Percentiles rank a stretch among this genome's conserved stretches.
Conservation (phyloP, 139 green algal species). For the Diplosphaera chodatii region DNA sequence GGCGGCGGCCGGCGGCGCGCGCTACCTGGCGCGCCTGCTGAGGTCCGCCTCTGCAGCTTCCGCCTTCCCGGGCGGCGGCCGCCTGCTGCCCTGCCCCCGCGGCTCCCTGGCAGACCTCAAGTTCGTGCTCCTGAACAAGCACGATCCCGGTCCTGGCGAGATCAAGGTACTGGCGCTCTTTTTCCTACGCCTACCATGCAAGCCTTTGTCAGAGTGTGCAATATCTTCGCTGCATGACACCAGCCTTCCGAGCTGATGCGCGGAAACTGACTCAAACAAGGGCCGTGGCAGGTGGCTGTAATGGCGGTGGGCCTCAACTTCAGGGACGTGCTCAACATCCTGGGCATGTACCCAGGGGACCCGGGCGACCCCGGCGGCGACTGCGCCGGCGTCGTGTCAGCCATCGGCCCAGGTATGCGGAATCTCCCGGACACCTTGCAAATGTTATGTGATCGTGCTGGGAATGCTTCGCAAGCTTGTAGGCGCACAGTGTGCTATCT, state of each 20-base stretch:
- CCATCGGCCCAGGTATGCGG: constrained; percentile 16
- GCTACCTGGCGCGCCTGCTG: constrained; percentile 9
- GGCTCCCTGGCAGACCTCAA: constrained; percentile 32
- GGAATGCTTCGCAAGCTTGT: no score
- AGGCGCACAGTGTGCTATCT: no score
- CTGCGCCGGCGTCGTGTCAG: constrained; percentile 68
- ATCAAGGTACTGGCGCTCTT: no score
- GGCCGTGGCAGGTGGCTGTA: constrained; percentile 37
- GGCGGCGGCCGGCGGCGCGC: background rate
- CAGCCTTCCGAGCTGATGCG: no score
- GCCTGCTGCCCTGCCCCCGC: constrained; percentile 32
- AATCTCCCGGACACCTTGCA: no score
- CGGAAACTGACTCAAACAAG: no score
- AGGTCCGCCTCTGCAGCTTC: background rate
- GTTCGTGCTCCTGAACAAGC: constrained; percentile 11
- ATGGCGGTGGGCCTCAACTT: constrained; percentile 83
- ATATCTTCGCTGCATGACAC: no score
- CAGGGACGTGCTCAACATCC: constrained; percentile 66
- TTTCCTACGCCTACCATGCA: no score
- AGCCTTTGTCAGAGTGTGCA: no score
- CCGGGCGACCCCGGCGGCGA: constrained; percentile 73
- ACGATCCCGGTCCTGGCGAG: constrained; percentile 6
- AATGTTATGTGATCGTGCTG: no score
- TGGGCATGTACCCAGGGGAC: constrained; percentile 84
- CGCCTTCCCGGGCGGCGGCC: constrained; percentile 12